Percentiles rank a stretch among this genome's conserved stretches.
phyloP scores from a whole-genome alignment of 1,284 basidiomycete species.

The Microbotryum silenes-acaulis region DNA sequence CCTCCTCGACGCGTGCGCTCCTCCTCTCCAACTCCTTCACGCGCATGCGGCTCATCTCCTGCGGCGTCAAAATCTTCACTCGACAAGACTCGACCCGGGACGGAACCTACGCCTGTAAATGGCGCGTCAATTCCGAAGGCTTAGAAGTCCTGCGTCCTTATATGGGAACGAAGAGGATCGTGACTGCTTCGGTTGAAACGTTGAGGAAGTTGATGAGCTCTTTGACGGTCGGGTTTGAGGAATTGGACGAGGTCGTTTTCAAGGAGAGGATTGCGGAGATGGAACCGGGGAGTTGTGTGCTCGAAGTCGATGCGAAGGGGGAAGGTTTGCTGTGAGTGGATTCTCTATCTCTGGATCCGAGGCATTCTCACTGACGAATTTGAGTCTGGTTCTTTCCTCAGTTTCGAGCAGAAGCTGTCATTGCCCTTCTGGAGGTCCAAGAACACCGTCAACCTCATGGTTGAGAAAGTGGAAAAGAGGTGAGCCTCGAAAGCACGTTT shows the following conservation, averaged over 20 bases:
- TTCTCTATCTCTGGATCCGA: constrained; percentile 32
- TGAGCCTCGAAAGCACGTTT: constrained; percentile 38
- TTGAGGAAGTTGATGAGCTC: constrained; percentile 52
- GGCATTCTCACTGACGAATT: background rate
- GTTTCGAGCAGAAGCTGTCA: constrained; percentile 63
- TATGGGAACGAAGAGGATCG: constrained; percentile 57
- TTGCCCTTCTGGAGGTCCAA: constrained; percentile 88
- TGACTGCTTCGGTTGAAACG: constrained; percentile 54
- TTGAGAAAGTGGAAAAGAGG: constrained; percentile 92
- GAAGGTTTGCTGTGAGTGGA: constrained; percentile 51
- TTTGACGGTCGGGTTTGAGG: constrained; percentile 45
- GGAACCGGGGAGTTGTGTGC: constrained; percentile 66
- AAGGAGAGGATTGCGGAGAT: constrained; percentile 36
- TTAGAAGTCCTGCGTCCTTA: constrained; percentile 73
- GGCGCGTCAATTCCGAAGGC: constrained; percentile 72
- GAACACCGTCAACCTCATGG: constrained; percentile 75
- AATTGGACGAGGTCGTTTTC: constrained; percentile 55
- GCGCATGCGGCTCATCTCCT: constrained; percentile 76
- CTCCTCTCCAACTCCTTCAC: constrained; percentile 76
- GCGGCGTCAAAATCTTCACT: constrained; percentile 71
- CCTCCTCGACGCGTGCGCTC: constrained; percentile 64
- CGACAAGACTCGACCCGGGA: constrained; percentile 49
- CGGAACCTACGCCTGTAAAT: constrained; percentile 47
- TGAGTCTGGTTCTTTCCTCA: constrained; percentile 36
- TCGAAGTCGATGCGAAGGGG: constrained; percentile 56